These are phyloP conservation scores for Yamadazyma oceani DNA, from an alignment of 1,139 yeast species.

Conservation along the genomic window DNA sequence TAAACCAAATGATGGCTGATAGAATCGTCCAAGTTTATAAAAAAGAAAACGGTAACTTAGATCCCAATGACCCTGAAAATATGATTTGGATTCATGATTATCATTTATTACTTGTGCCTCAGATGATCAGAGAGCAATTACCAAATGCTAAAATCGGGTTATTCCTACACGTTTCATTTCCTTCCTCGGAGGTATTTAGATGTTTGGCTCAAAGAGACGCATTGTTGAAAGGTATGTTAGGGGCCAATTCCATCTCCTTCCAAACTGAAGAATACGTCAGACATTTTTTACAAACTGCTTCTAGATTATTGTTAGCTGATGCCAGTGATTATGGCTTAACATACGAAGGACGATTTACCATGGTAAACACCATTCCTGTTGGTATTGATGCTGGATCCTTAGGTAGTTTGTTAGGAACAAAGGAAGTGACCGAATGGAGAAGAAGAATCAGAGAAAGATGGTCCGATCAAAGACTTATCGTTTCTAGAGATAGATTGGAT, in stretches of 20 bases:
- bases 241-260: slow-evolving; percentile 84
- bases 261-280: slow-evolving; percentile 92
- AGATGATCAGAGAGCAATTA: slow-evolving; percentile 70
- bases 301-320: slow-evolving; percentile 79
- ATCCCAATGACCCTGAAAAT: slow-evolving; percentile 43
- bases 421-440: slow-evolving; percentile 70
- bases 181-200: slow-evolving; percentile 92
- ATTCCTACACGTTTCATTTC: slow-evolving; percentile 91
- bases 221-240: slow-evolving; percentile 79
- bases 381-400: slow-evolving; percentile 81
- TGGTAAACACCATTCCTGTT: slow-evolving; percentile 72
- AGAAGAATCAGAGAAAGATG: slow-evolving; percentile 73
- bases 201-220: slow-evolving; percentile 86
- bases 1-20: slow-evolving; percentile 82
- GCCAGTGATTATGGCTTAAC: slow-evolving; percentile 73
- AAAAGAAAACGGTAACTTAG: slow-evolving; percentile 46
- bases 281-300: slow-evolving; percentile 90
- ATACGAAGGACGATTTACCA: slow-evolving; percentile 64
- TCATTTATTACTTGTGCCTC: slow-evolving; percentile 83
- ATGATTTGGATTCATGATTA: slow-evolving; percentile 93
- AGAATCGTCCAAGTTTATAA: slow-evolving; percentile 63
- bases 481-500: slow-evolving; percentile 87
- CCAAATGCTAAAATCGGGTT: slow-evolving; percentile 91
- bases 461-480: slow-evolving; percentile 68
- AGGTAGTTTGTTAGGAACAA: slow-evolving; percentile 43